phyloP scores from a whole-genome alignment of 179 eudicot genomes.

The Beta macrorhiza region DNA sequence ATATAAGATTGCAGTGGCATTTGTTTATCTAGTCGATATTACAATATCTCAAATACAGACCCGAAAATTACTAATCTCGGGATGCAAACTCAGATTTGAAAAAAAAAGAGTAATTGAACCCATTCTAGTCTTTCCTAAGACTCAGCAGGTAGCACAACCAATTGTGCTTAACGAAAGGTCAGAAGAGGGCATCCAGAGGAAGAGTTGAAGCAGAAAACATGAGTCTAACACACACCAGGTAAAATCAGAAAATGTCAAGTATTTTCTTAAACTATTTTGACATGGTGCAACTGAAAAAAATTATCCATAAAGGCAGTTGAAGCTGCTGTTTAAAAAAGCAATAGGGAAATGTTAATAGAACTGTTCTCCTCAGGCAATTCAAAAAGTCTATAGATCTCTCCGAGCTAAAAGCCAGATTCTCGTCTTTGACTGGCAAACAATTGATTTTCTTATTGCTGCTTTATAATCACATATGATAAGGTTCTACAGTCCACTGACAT shows the following conservation, averaged over 20 bases:
- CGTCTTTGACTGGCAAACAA: constrained; percentile 5
- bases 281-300: not conserved
- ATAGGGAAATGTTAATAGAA: not conserved
- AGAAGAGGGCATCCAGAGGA: not conserved
- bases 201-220: not conserved
- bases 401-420: not conserved
- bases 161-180: constrained; percentile 1
- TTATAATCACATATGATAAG: not conserved
- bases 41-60: not conserved
- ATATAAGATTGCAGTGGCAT: too few species aligned
- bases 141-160: not conserved
- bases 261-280: not conserved
- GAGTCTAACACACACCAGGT: not conserved
- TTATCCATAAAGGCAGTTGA: not conserved
- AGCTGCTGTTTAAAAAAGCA: not conserved
- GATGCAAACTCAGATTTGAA: not conserved
- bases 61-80: not conserved
- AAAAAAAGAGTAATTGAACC: not conserved
- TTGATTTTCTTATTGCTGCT: not conserved
- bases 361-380: not conserved
- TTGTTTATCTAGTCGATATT: too few species aligned
- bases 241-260: not conserved
- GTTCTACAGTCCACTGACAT: not conserved
- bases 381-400: not conserved
- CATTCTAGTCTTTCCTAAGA: not conserved